Base-by-base conservation (phyloP, 306 rosid species). In the Aeschynomene evenia region DNA sequence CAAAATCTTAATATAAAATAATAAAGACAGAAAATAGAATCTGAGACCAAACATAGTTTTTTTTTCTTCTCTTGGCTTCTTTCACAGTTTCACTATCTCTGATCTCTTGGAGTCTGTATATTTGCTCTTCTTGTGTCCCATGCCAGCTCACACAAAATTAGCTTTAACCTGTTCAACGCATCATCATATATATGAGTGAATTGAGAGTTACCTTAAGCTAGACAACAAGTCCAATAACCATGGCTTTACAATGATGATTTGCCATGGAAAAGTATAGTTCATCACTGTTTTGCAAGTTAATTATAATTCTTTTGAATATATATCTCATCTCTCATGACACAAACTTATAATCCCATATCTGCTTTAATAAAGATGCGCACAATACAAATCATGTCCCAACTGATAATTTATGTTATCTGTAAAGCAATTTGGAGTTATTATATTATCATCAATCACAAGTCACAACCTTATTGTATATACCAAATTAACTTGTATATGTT, bases 171-270 rank as follows among this genome's bases (percentile, higher is more conserved):
- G 57, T 63, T 45, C 46, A 46, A 39, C 48, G 50, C 42, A 19
- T 71, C 56, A 55, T 55, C 56, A 49, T 48, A 23, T 48, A 49
- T 48, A 23, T 48, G 50, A 23, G n/a, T 54, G 62, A 54, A n/a
- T n/a, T n/a, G n/a, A 33, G 73, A 71, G 53, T 63, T 63, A 18
- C 24, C 73, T 69, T 80, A 50, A 69, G 14, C 21, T 46, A 80
- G 80, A 56, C 66, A 80, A 74, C 49, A 71, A 28, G 36, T 65
- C 74, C 74, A 70, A 64, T 59, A 66, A 59, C 46, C 40, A 60
- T 45, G 67, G 69, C 79, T 76, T 54, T 61, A 45, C 18, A 67
- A 76, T 76, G 50, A 71, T 66, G 65, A 16, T 64, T 67, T 76
- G 54, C 14, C 39, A 55, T 48, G 73, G 50, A 71, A 71, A 54